A percentile compares a stretch with the other conserved stretches of the same genome.
These are phyloP conservation scores for Scenedesmus sp. DNA, from an alignment of 163 green algal genomes.

Conservation along the genomic window DNA sequence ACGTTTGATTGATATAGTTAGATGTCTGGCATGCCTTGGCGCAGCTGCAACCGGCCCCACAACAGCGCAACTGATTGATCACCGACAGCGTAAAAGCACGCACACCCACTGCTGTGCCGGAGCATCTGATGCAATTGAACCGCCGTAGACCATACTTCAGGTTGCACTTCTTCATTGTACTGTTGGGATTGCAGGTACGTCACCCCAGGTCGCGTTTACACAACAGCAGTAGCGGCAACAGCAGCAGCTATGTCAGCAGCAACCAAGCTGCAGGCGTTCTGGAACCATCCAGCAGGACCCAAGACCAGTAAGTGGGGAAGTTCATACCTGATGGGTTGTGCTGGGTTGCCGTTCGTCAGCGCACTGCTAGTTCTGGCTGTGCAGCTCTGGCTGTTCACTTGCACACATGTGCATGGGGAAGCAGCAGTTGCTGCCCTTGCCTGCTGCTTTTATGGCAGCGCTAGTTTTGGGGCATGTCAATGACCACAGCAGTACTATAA, in stretches of 20 bases:
- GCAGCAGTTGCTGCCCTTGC: not conserved
- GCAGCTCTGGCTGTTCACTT: not conserved
- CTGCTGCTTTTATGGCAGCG: not conserved
- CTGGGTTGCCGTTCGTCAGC: not conserved
- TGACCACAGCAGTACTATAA: not conserved
- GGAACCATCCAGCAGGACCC: slow-evolving; percentile 92
- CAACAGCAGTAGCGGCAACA: not conserved
- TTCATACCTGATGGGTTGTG: not conserved
- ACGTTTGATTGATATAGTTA: not conserved
- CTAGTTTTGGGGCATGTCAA: no score
- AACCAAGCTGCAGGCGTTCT: slow-evolving; percentile 72
- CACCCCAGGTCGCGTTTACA: not conserved
- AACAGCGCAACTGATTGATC: not conserved
- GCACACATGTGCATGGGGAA: not conserved
- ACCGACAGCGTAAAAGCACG: not conserved
- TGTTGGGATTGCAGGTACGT: not conserved
- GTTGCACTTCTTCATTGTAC: not conserved
- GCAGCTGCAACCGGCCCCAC: not conserved
- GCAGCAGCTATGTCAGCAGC: slow-evolving; percentile 50
- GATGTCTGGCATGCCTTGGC: no score
- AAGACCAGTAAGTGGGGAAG: slow-evolving; percentile 79
- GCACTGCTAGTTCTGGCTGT: not conserved
- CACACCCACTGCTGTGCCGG: not conserved
- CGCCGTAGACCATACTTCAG: not conserved
- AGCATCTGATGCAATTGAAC: not conserved